Base-by-base conservation (phyloP, 2,329 filamentous ascomycete genomes). In the Aschersonia sp. region DNA sequence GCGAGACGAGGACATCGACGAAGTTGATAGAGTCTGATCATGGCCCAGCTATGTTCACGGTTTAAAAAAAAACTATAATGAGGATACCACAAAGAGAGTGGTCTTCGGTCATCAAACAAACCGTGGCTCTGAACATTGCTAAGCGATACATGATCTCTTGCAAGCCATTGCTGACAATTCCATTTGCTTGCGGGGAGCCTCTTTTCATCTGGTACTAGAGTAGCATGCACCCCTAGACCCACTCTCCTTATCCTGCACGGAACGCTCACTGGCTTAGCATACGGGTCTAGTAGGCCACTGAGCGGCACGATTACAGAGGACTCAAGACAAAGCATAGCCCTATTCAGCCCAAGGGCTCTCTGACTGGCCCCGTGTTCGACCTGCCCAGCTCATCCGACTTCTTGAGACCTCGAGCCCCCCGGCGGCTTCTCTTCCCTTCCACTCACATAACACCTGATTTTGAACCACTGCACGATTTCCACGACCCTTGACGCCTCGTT, bases 361-460 rank as follows among this genome's bases (percentile, higher is more conserved):
- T 42, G 40, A 42, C 40, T 42, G 40, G 32, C 45, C 48, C 48
- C 45, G 45, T 47, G 48, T 45, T 41, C 40, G 38, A 32, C 43
- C 35, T 45, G 32, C 30, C 43, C 43, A 44, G 29, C 46, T 40
- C 35, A 38, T 9, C 40, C 40, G 40, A 9, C 40, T 42, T 41
- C 29, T 35, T 35, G 31, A 28, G 35, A 47, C 44, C 45, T 47
- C 45, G 30, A 47, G 44, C 43, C 45, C 50, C 41, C 47, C 50
- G 45, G 47, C 40, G 30, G 31, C 47, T 51, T 49, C 47, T 49
- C 45, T 46, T 45, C 46, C 45, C 40, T 49, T 49, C 50, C 50
- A 51, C 47, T 41, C 47, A 47, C 47, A 45, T 47, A 43, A 31
- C 47, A 41, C 20, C 20, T 20, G 20, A 20, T 20, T 20, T 2